A percentile compares a stretch with the other conserved stretches of the same genome.
phyloP scores from a whole-genome alignment of 345 rosid species.

The Salix udensis region DNA sequence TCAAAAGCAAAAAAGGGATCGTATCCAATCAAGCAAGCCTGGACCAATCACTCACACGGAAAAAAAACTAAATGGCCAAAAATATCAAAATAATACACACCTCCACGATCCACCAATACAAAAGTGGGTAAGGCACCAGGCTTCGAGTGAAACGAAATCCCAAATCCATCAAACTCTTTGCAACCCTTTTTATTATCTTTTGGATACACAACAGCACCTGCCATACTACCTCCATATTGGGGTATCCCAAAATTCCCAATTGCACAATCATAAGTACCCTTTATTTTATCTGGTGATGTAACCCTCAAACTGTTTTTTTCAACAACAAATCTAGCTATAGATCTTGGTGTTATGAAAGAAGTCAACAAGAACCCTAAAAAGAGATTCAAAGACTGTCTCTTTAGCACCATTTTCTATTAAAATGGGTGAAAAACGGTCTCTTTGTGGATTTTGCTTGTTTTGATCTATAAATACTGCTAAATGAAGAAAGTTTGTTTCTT shows the following conservation, averaged over 20 bases:
- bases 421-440: background rate
- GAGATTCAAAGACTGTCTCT: background rate
- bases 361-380: conserved; percentile 38
- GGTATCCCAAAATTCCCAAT: conserved; percentile 99
- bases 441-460: conserved; percentile 2
- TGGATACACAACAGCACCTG: conserved; percentile 69
- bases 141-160: conserved; percentile 57
- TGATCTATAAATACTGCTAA: conserved; percentile 14
- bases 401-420: conserved; percentile 9
- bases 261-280: conserved; percentile 81
- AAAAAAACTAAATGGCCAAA: background rate
- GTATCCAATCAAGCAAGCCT: background rate
- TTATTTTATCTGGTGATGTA: conserved; percentile 85
- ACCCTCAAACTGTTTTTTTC: conserved; percentile 93
- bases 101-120: conserved; percentile 92
- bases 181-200: conserved; percentile 76
- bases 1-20: background rate
- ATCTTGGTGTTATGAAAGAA: conserved; percentile 16
- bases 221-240: conserved; percentile 99
- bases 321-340: conserved; percentile 69
- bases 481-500: background rate
- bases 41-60: background rate
- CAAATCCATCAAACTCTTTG: conserved; percentile 53
- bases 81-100: conserved; percentile 25
- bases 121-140: conserved; percentile 87